Evolutionary conservation across 208 protist genomes (phyloP).

Genomic region (Strigomonas culicis): DNA sequence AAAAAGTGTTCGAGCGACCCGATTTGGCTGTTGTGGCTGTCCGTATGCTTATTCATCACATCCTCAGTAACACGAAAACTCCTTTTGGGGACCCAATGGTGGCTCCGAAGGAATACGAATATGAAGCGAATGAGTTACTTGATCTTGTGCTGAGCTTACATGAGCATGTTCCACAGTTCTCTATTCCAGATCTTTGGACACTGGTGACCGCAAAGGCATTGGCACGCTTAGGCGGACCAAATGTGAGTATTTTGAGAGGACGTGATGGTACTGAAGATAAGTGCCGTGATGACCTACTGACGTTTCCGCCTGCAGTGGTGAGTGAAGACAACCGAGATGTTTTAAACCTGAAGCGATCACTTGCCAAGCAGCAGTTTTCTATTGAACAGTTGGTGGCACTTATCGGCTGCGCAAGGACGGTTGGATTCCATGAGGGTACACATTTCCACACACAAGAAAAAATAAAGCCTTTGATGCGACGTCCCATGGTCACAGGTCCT

Average conservation of each 20-base stretch:
- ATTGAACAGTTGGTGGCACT: conserved; percentile 75
- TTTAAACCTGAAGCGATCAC: conserved; percentile 65
- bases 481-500: conserved; percentile 25
- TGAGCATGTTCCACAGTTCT: conserved; percentile 55
- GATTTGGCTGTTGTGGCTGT: conserved; percentile 76
- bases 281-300: conserved; percentile 22
- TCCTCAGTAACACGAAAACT: conserved; percentile 56
- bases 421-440: conserved; percentile 72
- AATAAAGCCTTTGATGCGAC: conserved; percentile 58
- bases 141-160: conserved; percentile 61
- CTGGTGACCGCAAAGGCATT: conserved; percentile 70
- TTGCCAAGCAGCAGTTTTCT: conserved; percentile 63
- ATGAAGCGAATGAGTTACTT: conserved; percentile 70
- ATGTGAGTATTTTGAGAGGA: conserved; percentile 45
- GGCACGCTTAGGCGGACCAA: conserved; percentile 70
- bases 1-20: conserved; percentile 69
- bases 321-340: conserved; percentile 59
- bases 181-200: conserved; percentile 81
- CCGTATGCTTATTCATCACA: conserved; percentile 75
- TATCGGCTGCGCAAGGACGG: conserved; percentile 55
- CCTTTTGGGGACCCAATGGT: conserved; percentile 85
- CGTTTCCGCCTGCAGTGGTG: conserved; percentile 39
- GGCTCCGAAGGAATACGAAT: conserved; percentile 40
- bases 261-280: conserved; percentile 38
- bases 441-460: conserved; percentile 74